These are phyloP conservation scores for Mucor ambiguus DNA, from an alignment of 371 early-diverging fungal genomes.

Conservation along the genomic window DNA sequence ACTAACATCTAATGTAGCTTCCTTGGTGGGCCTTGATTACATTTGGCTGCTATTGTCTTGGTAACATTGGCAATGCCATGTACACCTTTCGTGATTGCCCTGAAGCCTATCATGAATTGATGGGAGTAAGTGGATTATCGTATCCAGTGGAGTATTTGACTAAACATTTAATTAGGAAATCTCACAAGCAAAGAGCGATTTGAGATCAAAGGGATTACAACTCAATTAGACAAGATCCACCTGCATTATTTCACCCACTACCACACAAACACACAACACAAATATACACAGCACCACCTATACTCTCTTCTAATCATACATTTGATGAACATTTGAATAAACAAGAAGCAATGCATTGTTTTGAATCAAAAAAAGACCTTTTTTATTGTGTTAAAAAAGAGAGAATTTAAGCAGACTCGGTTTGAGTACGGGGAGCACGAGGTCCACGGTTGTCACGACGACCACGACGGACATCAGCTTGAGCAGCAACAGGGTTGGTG, in stretches of 20 bases:
- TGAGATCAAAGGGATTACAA: slow-evolving; percentile 61
- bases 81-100: slow-evolving; percentile 90
- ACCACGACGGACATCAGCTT: slow-evolving; percentile 35
- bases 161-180: slow-evolving; percentile 54
- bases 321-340: background rate
- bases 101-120: slow-evolving; percentile 80
- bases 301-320: no score
- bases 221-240: slow-evolving; percentile 16
- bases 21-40: slow-evolving; percentile 84
- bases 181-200: slow-evolving; percentile 62
- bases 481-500: slow-evolving; percentile 48
- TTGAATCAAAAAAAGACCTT: background rate
- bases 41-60: slow-evolving; percentile 85
- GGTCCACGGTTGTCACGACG: slow-evolving; percentile 34
- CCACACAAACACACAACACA: background rate
- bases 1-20: slow-evolving; percentile 47
- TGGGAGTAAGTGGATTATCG: slow-evolving; percentile 54
- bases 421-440: slow-evolving; percentile 31
- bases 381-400: slow-evolving; percentile 3
- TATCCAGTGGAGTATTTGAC: background rate
- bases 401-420: slow-evolving; percentile 15
- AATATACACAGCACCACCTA: background rate
- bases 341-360: background rate
- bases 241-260: background rate
- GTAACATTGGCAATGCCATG: slow-evolving; percentile 82